These are phyloP conservation scores for Geranium rotundifolium DNA, from an alignment of 345 rosid genomes.

Conservation along the genomic window DNA sequence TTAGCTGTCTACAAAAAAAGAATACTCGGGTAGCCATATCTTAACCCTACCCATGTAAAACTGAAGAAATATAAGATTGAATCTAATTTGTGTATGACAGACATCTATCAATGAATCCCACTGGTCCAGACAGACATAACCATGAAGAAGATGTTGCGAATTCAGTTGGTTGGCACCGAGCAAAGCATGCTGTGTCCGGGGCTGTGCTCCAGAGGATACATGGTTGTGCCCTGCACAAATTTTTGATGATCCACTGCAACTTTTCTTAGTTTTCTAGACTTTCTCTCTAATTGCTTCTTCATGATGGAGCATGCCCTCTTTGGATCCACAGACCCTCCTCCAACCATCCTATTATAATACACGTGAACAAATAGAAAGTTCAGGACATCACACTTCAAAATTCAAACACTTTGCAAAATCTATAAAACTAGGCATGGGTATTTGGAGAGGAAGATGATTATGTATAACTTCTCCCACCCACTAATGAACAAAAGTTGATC, in stretches of 20 bases:
- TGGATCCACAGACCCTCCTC: conserved; percentile 15
- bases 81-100: too few species aligned
- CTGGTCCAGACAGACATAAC: too few species aligned
- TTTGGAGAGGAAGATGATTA: neutral
- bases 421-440: neutral
- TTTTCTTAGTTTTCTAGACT: conserved; percentile 1
- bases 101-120: too few species aligned
- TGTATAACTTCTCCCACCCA: neutral
- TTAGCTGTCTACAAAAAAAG: too few species aligned
- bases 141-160: neutral
- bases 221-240: conserved; percentile 12
- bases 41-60: too few species aligned
- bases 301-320: conserved; percentile 13
- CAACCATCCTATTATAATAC: conserved; percentile 15
- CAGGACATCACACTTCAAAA: neutral
- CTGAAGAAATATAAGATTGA: too few species aligned
- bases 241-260: conserved; percentile 7
- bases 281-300: conserved; percentile 13
- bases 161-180: conserved; percentile 3
- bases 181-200: conserved; percentile 18
- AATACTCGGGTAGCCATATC: too few species aligned
- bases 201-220: conserved; percentile 18
- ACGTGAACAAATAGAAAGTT: neutral
- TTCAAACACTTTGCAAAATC: neutral
- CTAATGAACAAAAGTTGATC: neutral